Evolutionary conservation across 2,329 filamentous ascomycete genomes (phyloP), one percentile per base, ranked within the genome.

Genomic region (Bisporella sp.): DNA sequence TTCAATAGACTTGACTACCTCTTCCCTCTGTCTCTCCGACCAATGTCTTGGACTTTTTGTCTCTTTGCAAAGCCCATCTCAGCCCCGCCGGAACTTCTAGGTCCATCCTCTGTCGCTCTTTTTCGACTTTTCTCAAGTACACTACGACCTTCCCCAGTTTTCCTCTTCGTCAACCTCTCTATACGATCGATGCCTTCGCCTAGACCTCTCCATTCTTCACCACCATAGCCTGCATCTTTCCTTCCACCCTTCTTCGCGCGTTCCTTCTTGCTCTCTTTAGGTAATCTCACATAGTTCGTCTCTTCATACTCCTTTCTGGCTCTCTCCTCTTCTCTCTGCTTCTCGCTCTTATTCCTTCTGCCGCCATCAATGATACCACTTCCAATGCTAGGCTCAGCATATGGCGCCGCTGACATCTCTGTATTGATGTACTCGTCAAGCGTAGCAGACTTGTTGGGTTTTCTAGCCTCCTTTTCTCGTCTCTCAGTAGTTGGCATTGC

Each of bases 351-450:
- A 62, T 82, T 81, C 66, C 82, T 82, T 56, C 92, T 81, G 33
- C 93, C 93, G 46, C 87, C 84, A 45, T 82, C 76, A 4, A 85
- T 75, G 59, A 96, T 95, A 13, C 88, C 96, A 50, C 87, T 93
- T 53, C 93, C 95, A 61, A 99, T 95, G 59, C 87, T 95, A 49
- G 92, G 90, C 66, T 95, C 81, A 1, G 90, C 88, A 51, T 89
- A 70, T 1, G 93, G 93, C 2, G 89, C 89, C 5, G 78, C 70
- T 0, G 89, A 91, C 52, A 97, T 76, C 68, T 99, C 93, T 13
- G 87, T 83, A 46, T 79, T 82, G 56, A 99, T 82, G 62, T 95
- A 99, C 64, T 97, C 92, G 64, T 97, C 91, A 64, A 99, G 82
- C 1, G 90, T 89, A 44, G 84, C 82, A 0, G 91, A 96, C 64